Evolutionary conservation across 2,329 filamentous ascomycete species (phyloP), one percentile per base, ranked within the genome.

Genomic region (Plectosphaerella sp.): DNA sequence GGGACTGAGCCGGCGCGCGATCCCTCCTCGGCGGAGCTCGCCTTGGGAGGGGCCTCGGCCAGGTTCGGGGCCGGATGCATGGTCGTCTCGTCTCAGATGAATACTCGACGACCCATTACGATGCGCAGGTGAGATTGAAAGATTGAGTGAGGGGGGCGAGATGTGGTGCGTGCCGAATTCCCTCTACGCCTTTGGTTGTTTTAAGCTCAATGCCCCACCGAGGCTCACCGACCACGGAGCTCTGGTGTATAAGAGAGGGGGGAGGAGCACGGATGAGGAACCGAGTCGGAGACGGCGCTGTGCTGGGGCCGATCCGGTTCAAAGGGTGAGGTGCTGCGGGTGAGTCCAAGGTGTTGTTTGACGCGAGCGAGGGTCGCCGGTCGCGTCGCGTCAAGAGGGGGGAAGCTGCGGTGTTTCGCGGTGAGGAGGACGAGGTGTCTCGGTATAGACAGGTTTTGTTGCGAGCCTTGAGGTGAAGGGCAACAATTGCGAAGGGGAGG

Each of bases 11-110:
- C 37, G 50, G 52, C 48, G 54, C 53, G 43, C 59, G 52, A 41
- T 55, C 58, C 51, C 45, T 59, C 59, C 33, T 61, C 59, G 24
- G 52, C 53, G 25, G 54, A 52, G 48, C 56, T 54, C 41, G 59
- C 59, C 58, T 61, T 62, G 45, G 61, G 61, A 45, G 61, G 61
- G 49, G 62, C 62, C 53, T 71, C 68, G 52, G 63, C 61, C 57
- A 73, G 61, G 58, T 62, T 70, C 45, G 69, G 70, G 50, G 67
- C 62, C 59, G 70, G 65, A 61, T 72, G 71, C 71, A 73, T 73
- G 57, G 55, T 62, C 61, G 53, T 43, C 22, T 33, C 28, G 28
- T 33, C 28, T 33, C 48, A 49, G 24, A 43, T 20, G 16, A 24
- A 33, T 15, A 49, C 37, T 18, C 48, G 39, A 43, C 8, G 22